Evolutionary conservation across 129 eudicot species (phyloP), one percentile per base, ranked within the genome.

Genomic region (Mikania micrantha): DNA sequence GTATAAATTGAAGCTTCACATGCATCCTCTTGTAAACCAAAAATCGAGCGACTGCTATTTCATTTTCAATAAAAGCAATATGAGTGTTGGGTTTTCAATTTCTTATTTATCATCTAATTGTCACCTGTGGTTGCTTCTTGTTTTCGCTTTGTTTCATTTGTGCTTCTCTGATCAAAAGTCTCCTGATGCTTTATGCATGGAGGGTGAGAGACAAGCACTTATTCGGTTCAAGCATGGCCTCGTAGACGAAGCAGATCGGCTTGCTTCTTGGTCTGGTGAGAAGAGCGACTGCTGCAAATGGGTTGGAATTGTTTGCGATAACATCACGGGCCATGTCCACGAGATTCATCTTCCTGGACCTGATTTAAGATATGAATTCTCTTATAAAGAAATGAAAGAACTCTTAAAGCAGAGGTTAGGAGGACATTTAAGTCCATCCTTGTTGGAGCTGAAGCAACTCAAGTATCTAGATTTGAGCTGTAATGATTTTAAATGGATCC

Each of bases 241-340:
- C 17, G 25, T 49, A 9, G 79, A 69, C 53, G 56, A 29, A 31
- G 53, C 38, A 3, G 31, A 47, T 15, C 67, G 72, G 12, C 76
- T 69, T n/a, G 67, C 61, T 52, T 73, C 72, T 8, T 73, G 79
- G 82, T 41, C 13, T 9, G 20, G 52, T 15, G 32, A 17, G 8
- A 40, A 53, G 17, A 60, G 36, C 2, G 79, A 70, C 25, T 81
- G 78, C 21, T 71, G 83, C 57, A 58, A 6, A 5, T 79, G 83
- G 83, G 1, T 22, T 2, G 83, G 76, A 7, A 64, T 78, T 9
- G 64, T 39, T 7, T 78, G 83, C 9, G 52, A 64, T 28, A 73
- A 78, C 29, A 2, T 12, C 7, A 78, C 78, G 0, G 73, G 76
- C 61, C 66, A 62, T 42, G 62, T 74, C 9, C 68, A 50, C 10